Evolutionary conservation across 805 yeast species (phyloP).

Genomic region (Candida ulmi): DNA sequence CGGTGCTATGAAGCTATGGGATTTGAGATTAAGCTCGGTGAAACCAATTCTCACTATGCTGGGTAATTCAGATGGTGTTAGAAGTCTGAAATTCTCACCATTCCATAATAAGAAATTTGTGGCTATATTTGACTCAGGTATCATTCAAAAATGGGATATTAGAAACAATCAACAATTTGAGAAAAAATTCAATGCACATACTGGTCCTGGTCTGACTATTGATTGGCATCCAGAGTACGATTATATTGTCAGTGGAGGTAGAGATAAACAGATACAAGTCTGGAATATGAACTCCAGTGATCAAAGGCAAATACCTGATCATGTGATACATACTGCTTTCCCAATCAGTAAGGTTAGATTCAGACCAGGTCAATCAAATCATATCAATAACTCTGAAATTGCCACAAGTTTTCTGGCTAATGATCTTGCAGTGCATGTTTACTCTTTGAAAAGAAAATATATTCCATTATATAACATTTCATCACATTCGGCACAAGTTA

Average conservation of each 20-base stretch:
- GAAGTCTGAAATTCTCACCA: slow-evolving; percentile 51
- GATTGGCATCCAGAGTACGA: slow-evolving; percentile 86
- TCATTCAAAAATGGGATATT: slow-evolving; percentile 82
- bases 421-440: slow-evolving; percentile 59
- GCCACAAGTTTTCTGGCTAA: slow-evolving; percentile 72
- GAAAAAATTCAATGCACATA: slow-evolving; percentile 76
- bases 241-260: slow-evolving; percentile 84
- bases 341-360: slow-evolving; percentile 77
- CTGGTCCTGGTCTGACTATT: slow-evolving; percentile 83
- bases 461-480: slow-evolving; percentile 58
- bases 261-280: slow-evolving; percentile 77
- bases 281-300: slow-evolving; percentile 54
- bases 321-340: slow-evolving; percentile 65
- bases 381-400: slow-evolving; percentile 53
- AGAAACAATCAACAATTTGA: slow-evolving; percentile 61
- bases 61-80: slow-evolving; percentile 66
- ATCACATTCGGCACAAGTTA: slow-evolving; percentile 41
- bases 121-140: slow-evolving; percentile 85
- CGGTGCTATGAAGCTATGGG: slow-evolving; percentile 76
- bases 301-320: slow-evolving; percentile 50
- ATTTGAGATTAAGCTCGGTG: slow-evolving; percentile 42
- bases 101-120: slow-evolving; percentile 54
- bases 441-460: slow-evolving; percentile 63
- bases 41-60: slow-evolving; percentile 46
- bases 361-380: slow-evolving; percentile 38